Evolutionary conservation across 495 filamentous ascomycete species (phyloP).

Genomic region (Hypoxylon rickii): DNA sequence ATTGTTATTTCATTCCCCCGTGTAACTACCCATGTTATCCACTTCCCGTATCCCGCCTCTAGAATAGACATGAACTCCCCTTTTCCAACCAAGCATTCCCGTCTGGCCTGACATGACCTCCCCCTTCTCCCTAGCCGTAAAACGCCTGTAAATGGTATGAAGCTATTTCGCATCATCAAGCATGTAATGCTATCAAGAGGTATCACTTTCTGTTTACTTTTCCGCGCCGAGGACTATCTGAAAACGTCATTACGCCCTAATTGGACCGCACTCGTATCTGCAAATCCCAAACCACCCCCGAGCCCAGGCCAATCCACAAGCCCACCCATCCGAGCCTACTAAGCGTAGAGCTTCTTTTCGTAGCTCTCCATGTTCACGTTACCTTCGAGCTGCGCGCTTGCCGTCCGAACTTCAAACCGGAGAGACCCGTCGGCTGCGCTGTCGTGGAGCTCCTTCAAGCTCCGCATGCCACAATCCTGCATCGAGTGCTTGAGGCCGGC

Average conservation of each 20-base stretch:
- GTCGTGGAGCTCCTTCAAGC: slow-evolving; percentile 73
- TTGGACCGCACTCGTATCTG: background rate
- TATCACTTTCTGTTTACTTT: slow-evolving; percentile 27
- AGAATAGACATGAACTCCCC: slow-evolving; percentile 25
- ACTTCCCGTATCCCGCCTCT: slow-evolving; percentile 4
- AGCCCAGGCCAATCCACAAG: background rate
- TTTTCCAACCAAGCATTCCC: background rate
- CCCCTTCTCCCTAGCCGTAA: slow-evolving; percentile 9
- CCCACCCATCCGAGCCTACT: slow-evolving; percentile 28
- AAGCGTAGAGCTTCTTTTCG: slow-evolving; percentile 99
- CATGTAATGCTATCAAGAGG: slow-evolving; percentile 27
- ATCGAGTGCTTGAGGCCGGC: slow-evolving; percentile 95
- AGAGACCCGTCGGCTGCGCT: slow-evolving; percentile 76
- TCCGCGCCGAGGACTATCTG: slow-evolving; percentile 28
- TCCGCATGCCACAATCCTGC: slow-evolving; percentile 90
- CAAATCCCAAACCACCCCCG: background rate
- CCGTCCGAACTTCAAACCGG: slow-evolving; percentile 90
- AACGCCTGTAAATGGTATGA: slow-evolving; percentile 35
- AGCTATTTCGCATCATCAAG: slow-evolving; percentile 23
- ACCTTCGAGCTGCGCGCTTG: slow-evolving; percentile 93
- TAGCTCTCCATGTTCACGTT: slow-evolving; percentile 97
- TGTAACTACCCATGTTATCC: background rate
- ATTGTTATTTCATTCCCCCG: too few relatives aligned
- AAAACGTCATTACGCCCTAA: slow-evolving; percentile 8
- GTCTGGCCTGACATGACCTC: slow-evolving; percentile 23